A percentile compares a stretch with the other conserved stretches of the same genome.
Evolutionary conservation across 305 asterid species (phyloP).

Genomic region (Caryopteris hybrid): DNA sequence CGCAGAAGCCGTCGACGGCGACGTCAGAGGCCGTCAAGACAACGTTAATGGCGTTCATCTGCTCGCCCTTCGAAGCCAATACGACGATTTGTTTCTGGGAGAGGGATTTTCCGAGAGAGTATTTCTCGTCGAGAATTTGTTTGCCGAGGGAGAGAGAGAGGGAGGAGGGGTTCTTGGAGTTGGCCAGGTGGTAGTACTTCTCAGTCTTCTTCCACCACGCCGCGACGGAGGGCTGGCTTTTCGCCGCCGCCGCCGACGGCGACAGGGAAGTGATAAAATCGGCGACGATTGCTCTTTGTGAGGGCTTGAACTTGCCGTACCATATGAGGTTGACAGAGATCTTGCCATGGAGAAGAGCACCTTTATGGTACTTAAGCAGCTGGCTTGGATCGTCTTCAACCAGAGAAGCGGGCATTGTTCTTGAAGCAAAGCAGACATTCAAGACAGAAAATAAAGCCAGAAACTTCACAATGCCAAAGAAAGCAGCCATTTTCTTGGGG

Average conservation of each 20-base stretch:
- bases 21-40: slow-evolving; percentile 53
- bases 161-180: slow-evolving; percentile 30
- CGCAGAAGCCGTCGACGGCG: slow-evolving; percentile 51
- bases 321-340: slow-evolving; percentile 53
- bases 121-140: slow-evolving; percentile 38
- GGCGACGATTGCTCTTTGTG: slow-evolving; percentile 56
- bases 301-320: slow-evolving; percentile 65
- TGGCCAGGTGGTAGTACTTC: slow-evolving; percentile 44
- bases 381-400: slow-evolving; percentile 24
- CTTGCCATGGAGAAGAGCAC: slow-evolving; percentile 50
- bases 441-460: slow-evolving; percentile 27
- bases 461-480: slow-evolving; percentile 3
- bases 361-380: slow-evolving; percentile 53
- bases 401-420: slow-evolving; percentile 13
- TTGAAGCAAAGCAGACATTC: slow-evolving; percentile 24
- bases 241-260: slow-evolving; percentile 10
- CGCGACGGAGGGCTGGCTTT: slow-evolving; percentile 41
- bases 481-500: slow-evolving; percentile 26
- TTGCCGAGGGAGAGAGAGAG: slow-evolving; percentile 34
- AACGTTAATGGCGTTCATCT: slow-evolving; percentile 43
- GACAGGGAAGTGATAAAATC: slow-evolving; percentile 53
- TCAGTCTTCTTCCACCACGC: slow-evolving; percentile 58
- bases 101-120: slow-evolving; percentile 51
- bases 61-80: slow-evolving; percentile 53
- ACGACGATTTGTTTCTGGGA: slow-evolving; percentile 36